Evolutionary conservation across 768 basidiomycete genomes (phyloP), one percentile per base, ranked within the genome.

Genomic region (Rhizopogon rudus): DNA sequence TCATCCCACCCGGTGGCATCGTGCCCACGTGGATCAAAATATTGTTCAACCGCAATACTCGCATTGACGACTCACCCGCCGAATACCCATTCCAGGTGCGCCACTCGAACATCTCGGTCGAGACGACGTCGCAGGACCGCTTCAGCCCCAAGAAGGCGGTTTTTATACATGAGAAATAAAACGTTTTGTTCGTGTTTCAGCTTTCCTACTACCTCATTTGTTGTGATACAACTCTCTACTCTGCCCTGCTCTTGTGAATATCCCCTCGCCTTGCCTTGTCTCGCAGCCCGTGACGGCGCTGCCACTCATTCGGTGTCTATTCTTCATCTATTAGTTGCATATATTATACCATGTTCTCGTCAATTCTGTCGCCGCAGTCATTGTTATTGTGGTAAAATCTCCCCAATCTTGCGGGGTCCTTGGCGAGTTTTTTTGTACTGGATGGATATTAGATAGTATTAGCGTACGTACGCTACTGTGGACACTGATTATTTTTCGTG

Each of bases 1-100:
- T 78, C 9, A 70, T 89, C 13, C 90, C 90, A 12, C 82, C 85
- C 20, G 88, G 88, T 40, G 75, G 84, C 14, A 78, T 92, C 31
- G 60, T 85, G 17, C 89, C 89, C 43, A 46, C 63, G 13, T 91
- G 88, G 88, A 71, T 88, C 10, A 72, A 61, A 59, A 63, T 64
- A 31, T 37, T 73, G 37, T 28, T 68, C 5, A 54, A 40, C 13
- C 70, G 57, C 35, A 55, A 51, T 13, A 53, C 10, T 16, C 17
- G 10, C 0, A 2, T 3, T 5, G 37, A 39, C 1, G 61, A 66
- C 13, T 0, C 3, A 3, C 51, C 61, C 22, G 48, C 61, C 2
- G 71, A 72, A 53, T 74, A 64, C 46, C 55, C 60, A 28, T 68
- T 73, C 51, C 57, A 67, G 25, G 64, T 72, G 6, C 66, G 62